phyloP scores from a whole-genome alignment of 2,329 filamentous ascomycete genomes.

The Spiromastix sp. region DNA sequence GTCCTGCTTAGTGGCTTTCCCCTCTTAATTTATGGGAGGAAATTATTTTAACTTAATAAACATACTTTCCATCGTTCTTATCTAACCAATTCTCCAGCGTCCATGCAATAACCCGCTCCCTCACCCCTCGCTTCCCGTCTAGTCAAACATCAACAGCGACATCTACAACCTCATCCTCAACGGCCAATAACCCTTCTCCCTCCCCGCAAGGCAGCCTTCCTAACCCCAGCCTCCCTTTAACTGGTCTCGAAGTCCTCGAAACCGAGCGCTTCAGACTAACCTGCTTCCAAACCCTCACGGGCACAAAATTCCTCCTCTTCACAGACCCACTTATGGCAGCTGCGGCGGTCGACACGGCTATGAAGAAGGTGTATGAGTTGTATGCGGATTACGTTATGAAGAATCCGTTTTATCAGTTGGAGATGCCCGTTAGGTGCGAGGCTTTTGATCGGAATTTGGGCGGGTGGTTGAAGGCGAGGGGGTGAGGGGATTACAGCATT shows the following conservation, averaged over 20 bases:
- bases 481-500: too few relatives aligned
- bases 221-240: slow-evolving; percentile 23
- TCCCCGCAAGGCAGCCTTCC: slow-evolving; percentile 21
- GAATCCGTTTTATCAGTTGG: slow-evolving; percentile 95
- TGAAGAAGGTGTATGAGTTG: slow-evolving; percentile 81
- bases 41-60: too few relatives aligned
- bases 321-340: slow-evolving; percentile 72
- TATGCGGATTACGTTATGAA: slow-evolving; percentile 99
- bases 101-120: slow-evolving; percentile 51
- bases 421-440: slow-evolving; percentile 95
- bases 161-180: slow-evolving; percentile 16
- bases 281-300: slow-evolving; percentile 90
- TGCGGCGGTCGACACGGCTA: slow-evolving; percentile 67
- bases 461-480: slow-evolving; percentile 60
- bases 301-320: slow-evolving; percentile 91
- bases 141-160: slow-evolving; percentile 23
- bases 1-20: slow-evolving; percentile 1
- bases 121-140: slow-evolving; percentile 12
- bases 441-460: slow-evolving; percentile 81
- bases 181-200: slow-evolving; percentile 14
- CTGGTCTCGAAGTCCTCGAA: slow-evolving; percentile 86
- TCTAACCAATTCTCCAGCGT: slow-evolving; percentile 40
- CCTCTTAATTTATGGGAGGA: too few relatives aligned
- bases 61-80: too few relatives aligned
- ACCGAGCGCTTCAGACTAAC: slow-evolving; percentile 89